These are phyloP conservation scores for Nemania bipapillata DNA, from an alignment of 2,329 filamentous ascomycete species.

Conservation along the genomic window DNA sequence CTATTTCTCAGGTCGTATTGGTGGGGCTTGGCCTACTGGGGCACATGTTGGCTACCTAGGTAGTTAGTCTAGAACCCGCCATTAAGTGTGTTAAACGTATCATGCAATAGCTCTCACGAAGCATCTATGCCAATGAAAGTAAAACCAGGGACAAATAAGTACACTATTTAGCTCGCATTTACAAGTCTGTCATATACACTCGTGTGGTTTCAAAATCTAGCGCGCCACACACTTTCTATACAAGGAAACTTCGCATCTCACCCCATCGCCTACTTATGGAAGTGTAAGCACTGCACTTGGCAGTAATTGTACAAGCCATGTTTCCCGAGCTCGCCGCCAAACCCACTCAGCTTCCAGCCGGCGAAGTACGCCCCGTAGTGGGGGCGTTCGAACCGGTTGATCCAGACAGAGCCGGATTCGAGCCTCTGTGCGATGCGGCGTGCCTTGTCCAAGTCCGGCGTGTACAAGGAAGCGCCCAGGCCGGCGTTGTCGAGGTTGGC, in stretches of 20 bases:
- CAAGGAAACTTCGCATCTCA: background rate
- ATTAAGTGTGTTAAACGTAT: background rate
- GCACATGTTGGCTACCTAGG: background rate
- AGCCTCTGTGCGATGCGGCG: constrained; percentile 64
- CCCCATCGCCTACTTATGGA: constrained; percentile 41
- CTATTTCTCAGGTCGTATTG: background rate
- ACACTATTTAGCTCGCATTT: background rate
- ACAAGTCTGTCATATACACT: background rate
- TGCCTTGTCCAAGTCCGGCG: constrained; percentile 62
- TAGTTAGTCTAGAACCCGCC: background rate
- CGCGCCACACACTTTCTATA: background rate
- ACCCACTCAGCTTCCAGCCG: constrained; percentile 52
- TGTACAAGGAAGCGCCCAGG: constrained; percentile 77
- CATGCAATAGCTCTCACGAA: background rate
- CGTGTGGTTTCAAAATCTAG: background rate
- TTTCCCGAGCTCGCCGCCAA: constrained; percentile 52
- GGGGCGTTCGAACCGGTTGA: constrained; percentile 59
- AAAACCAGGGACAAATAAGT: background rate
- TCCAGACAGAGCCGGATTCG: constrained; percentile 69
- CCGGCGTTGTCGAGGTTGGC: constrained; percentile 92
- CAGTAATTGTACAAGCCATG: constrained; percentile 52
- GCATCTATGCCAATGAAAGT: background rate
- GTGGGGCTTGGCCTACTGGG: too few relatives aligned
- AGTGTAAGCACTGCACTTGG: constrained; percentile 50
- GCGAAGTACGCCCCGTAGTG: constrained; percentile 50